Conservation (phyloP, 2,329 filamentous ascomycete species). For the Pseudogymnoascus sp. region DNA sequence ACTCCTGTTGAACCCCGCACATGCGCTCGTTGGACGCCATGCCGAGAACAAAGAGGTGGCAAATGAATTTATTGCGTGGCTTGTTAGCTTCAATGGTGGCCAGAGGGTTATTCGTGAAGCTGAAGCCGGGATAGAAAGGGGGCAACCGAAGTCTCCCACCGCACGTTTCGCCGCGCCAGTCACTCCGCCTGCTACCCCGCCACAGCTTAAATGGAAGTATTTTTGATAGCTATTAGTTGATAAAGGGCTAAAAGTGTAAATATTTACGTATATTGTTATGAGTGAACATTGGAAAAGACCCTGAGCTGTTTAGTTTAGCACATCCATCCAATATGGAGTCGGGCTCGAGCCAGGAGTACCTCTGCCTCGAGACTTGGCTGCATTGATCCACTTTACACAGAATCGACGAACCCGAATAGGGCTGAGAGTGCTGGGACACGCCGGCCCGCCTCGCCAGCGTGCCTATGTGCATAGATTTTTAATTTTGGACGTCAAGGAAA, state of each 20-base stretch:
- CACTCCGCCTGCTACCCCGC: background rate
- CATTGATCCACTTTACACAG: background rate
- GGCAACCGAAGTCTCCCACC: background rate
- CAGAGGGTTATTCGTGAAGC: slow-evolving; percentile 33
- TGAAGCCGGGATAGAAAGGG: slow-evolving; percentile 15
- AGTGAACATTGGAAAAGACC: background rate
- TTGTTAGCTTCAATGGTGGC: slow-evolving; percentile 29
- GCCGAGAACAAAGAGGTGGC: slow-evolving; percentile 31
- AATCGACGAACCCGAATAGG: background rate
- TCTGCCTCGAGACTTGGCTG: background rate
- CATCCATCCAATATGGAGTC: background rate
- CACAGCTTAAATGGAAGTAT: slow-evolving; percentile 1
- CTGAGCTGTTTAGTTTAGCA: background rate
- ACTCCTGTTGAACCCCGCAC: slow-evolving; percentile 37
- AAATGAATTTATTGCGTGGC: slow-evolving; percentile 34
- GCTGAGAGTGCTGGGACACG: background rate
- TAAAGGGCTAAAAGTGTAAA: background rate
- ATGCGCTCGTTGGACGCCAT: slow-evolving; percentile 33
- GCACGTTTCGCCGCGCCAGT: background rate
- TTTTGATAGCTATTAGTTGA: background rate
- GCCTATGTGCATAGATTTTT: background rate
- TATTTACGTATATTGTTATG: background rate
- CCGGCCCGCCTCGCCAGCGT: background rate
- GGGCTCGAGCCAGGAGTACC: background rate
- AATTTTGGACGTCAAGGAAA: background rate